Conservation (phyloP, 805 yeast genomes). For the Citeromyces nyonsensis region DNA sequence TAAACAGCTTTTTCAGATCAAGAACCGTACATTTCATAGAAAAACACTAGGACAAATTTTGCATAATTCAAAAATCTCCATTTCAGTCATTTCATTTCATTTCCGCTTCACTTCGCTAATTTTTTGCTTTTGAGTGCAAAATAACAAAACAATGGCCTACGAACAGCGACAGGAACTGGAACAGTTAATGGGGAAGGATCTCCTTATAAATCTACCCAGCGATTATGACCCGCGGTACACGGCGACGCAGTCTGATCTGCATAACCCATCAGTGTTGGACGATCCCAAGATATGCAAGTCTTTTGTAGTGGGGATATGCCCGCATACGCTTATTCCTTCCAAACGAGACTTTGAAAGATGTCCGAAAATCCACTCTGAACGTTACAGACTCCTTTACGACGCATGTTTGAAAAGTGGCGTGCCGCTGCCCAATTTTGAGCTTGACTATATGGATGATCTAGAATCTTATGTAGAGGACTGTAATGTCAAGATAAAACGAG, state of each 20-base stretch:
- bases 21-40: background rate
- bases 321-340: conserved; percentile 70
- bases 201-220: conserved; percentile 15
- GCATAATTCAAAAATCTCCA: background rate
- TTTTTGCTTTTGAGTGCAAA: no score
- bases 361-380: conserved; percentile 59
- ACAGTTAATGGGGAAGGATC: conserved; percentile 65
- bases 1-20: no score
- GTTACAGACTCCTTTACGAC: conserved; percentile 58
- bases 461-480: conserved; percentile 50
- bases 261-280: conserved; percentile 18
- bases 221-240: conserved; percentile 7
- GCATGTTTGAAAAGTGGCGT: conserved; percentile 19
- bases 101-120: background rate
- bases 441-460: conserved; percentile 26
- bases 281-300: conserved; percentile 62
- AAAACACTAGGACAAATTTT: background rate
- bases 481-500: conserved; percentile 45
- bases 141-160: conserved; percentile 29
- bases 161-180: conserved; percentile 65
- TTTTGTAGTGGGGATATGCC: conserved; percentile 76
- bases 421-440: conserved; percentile 22
- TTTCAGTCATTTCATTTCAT: background rate
- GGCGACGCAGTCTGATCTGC: conserved; percentile 1
- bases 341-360: conserved; percentile 76